Evolutionary conservation across 106 monocot genomes (phyloP).

Genomic region (Gastrodia elata): DNA sequence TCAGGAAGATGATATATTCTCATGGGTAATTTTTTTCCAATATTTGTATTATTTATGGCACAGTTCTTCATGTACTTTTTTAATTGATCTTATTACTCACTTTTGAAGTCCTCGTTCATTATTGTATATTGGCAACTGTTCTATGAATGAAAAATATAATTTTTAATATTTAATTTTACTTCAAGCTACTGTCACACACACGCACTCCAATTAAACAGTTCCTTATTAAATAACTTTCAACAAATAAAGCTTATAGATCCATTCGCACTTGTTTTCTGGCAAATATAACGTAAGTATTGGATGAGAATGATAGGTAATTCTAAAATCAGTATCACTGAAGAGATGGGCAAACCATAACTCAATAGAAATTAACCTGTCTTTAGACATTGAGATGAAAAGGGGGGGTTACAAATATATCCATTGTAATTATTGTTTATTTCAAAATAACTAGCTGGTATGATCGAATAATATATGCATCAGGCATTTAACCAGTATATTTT

Average conservation of each 20-base stretch:
- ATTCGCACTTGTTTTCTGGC: not conserved
- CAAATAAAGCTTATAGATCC: not conserved
- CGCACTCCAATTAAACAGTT: not conserved
- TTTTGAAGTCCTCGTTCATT: not conserved
- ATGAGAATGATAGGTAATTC: not conserved
- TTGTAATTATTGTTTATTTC: not conserved
- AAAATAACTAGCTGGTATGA: not conserved
- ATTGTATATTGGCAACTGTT: not conserved
- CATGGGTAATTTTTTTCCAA: slow-evolving; percentile 55
- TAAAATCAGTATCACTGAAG: not conserved
- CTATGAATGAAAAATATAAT: not conserved
- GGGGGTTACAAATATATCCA: not conserved
- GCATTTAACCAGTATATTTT: not conserved
- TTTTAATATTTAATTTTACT: not conserved
- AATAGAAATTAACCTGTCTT: not conserved
- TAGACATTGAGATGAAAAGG: not conserved
- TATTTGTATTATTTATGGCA: not conserved
- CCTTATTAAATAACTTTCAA: not conserved
- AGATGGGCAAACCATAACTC: not conserved
- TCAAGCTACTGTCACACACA: not conserved
- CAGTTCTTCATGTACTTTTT: not conserved
- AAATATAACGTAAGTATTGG: not conserved
- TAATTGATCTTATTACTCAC: not conserved
- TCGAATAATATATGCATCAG: not conserved
- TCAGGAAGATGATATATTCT: slow-evolving; percentile 76